A percentile compares a stretch with the other conserved stretches of the same genome.
Conservation (phyloP, 768 basidiomycete genomes). For the Trametes sanguinea region DNA sequence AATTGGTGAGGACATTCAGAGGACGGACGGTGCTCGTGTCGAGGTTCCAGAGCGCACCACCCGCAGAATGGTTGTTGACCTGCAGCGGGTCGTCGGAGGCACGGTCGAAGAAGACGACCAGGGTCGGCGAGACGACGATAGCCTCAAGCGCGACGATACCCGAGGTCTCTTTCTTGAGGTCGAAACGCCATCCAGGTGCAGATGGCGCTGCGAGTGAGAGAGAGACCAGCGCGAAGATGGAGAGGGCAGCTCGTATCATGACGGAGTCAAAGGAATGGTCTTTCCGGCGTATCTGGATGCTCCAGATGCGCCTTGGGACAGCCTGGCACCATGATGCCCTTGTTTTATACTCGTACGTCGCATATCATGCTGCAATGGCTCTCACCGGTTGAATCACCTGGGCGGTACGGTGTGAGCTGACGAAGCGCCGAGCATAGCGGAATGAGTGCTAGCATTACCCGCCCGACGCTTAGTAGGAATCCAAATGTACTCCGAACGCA, state of each 20-base stretch:
- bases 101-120: slow-evolving; percentile 78
- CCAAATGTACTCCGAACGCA: too few species aligned
- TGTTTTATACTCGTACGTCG: too few species aligned
- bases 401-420: too few species aligned
- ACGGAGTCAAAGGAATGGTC: too few species aligned
- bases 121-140: slow-evolving; percentile 63
- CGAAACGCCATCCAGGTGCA: slow-evolving; percentile 24
- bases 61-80: slow-evolving; percentile 75
- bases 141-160: slow-evolving; percentile 83
- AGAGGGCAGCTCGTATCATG: neutral
- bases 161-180: slow-evolving; percentile 60
- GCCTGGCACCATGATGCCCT: too few species aligned
- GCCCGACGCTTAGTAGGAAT: too few species aligned
- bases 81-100: slow-evolving; percentile 82
- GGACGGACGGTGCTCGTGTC: slow-evolving; percentile 60
- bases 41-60: slow-evolving; percentile 79
- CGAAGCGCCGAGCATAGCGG: too few species aligned
- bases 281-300: too few species aligned
- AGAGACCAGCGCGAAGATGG: neutral
- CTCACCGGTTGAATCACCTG: too few species aligned
- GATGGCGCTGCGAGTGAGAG: slow-evolving; percentile 11
- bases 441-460: too few species aligned
- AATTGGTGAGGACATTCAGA: slow-evolving; percentile 71
- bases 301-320: too few species aligned
- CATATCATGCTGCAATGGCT: too few species aligned